Evolutionary conservation across 176 grass and related monocot species (phyloP).

Genomic region (Lolium perenne): DNA sequence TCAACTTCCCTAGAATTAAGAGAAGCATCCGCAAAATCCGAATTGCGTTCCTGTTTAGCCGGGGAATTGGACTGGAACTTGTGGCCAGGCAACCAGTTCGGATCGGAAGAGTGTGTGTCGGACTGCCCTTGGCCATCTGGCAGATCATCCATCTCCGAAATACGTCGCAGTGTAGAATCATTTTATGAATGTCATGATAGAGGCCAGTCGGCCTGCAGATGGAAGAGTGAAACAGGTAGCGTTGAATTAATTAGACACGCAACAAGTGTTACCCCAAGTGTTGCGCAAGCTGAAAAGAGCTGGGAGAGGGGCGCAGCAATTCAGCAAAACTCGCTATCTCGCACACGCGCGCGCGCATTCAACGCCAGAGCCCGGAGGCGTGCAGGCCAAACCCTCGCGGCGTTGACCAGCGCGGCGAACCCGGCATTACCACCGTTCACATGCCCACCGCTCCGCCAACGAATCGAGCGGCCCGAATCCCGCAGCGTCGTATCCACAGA

Average conservation of each 20-base stretch:
- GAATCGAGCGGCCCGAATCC: neutral
- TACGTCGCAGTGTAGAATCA: constrained; percentile 54
- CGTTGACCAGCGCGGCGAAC: constrained; percentile 34
- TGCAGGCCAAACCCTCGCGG: constrained; percentile 41
- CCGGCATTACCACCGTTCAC: constrained; percentile 31
- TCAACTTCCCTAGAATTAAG: constrained; percentile 46
- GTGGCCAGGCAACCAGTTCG: constrained; percentile 57
- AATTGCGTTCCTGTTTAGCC: constrained; percentile 44
- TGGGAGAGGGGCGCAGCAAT: neutral
- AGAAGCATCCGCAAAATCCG: constrained; percentile 41
- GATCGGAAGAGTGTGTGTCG: constrained; percentile 54
- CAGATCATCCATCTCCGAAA: constrained; percentile 76
- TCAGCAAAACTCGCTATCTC: neutral
- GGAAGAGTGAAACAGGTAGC: constrained; percentile 19
- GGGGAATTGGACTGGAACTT: constrained; percentile 61
- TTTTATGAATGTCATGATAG: constrained; percentile 55
- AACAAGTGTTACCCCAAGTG: neutral
- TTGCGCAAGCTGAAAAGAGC: constrained; percentile 2
- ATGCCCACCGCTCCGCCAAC: neutral
- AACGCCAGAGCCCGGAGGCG: neutral
- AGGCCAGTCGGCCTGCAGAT: constrained; percentile 31
- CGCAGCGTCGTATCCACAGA: neutral
- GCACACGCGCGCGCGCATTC: neutral
- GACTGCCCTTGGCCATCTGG: constrained; percentile 59
- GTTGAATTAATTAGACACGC: constrained; percentile 25